Evolutionary conservation across 2,329 filamentous ascomycete genomes (phyloP).

Genomic region (Venturia effusa): DNA sequence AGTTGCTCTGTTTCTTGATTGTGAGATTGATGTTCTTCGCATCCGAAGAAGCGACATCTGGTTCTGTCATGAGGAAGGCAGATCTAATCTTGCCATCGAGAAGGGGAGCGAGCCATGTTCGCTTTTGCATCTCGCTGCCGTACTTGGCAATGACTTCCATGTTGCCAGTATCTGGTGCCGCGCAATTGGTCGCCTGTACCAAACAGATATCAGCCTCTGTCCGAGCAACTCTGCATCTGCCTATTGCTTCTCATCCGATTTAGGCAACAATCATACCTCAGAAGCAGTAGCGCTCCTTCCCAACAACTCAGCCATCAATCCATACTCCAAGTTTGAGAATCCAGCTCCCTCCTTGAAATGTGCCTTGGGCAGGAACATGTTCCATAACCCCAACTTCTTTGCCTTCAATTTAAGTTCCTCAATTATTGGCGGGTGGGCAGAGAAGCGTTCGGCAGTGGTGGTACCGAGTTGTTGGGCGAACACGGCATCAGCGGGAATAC

Average conservation of each 20-base stretch:
- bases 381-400: slow-evolving; percentile 79
- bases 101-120: slow-evolving; percentile 68
- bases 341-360: slow-evolving; percentile 94
- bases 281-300: slow-evolving; percentile 76
- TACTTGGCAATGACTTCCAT: slow-evolving; percentile 95
- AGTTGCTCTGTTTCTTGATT: slow-evolving; percentile 72
- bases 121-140: slow-evolving; percentile 75
- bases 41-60: slow-evolving; percentile 77
- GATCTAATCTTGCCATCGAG: slow-evolving; percentile 78
- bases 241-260: slow-evolving; percentile 7
- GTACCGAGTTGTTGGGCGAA: slow-evolving; percentile 39
- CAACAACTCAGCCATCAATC: slow-evolving; percentile 91
- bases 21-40: slow-evolving; percentile 84
- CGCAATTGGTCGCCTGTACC: slow-evolving; percentile 67
- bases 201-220: slow-evolving; percentile 15
- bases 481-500: slow-evolving; percentile 61
- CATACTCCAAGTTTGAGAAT: slow-evolving; percentile 93
- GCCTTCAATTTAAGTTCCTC: slow-evolving; percentile 86
- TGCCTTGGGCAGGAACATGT: slow-evolving; percentile 91
- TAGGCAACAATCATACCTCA: slow-evolving; percentile 39
- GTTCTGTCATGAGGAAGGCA: slow-evolving; percentile 91
- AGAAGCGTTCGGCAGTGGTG: slow-evolving; percentile 62
- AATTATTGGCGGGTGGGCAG: slow-evolving; percentile 65
- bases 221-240: not conserved
- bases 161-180: slow-evolving; percentile 86